phyloP scores from a whole-genome alignment of 2,329 filamentous ascomycete genomes.

The Albifimbria verrucaria region DNA sequence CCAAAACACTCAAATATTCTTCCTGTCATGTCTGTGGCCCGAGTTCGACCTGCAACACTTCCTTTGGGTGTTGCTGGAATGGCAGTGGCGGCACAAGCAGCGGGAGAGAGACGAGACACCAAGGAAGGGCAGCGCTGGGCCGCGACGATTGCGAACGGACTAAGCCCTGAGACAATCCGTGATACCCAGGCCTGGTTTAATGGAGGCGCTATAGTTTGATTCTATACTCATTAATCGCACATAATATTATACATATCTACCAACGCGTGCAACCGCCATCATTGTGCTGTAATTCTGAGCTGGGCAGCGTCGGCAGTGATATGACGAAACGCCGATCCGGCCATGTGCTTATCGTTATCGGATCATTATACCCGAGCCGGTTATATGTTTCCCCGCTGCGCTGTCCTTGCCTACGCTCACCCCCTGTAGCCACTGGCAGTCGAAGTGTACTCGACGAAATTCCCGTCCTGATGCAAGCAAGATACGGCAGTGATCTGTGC shows the following conservation, averaged over 20 bases:
- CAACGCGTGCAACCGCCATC: not conserved
- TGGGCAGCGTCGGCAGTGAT: not conserved
- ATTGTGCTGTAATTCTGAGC: not conserved
- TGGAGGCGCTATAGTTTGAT: not conserved
- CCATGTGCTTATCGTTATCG: not conserved
- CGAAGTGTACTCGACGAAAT: too few species aligned
- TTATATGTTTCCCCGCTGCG: too few species aligned
- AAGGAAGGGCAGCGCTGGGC: conserved; percentile 23
- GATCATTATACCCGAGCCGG: not conserved
- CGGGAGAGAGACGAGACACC: conserved; percentile 48
- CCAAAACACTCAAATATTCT: conserved; percentile 87
- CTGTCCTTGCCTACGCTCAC: too few species aligned
- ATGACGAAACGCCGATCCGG: not conserved
- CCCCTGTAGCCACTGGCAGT: too few species aligned
- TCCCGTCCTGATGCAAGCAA: not conserved
- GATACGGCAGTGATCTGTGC: not conserved
- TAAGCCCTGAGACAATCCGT: conserved; percentile 6
- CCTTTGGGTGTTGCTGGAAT: conserved; percentile 86
- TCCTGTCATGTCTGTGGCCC: conserved; percentile 89
- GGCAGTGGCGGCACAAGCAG: conserved; percentile 68
- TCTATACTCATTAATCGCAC: not conserved
- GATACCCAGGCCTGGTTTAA: too few species aligned
- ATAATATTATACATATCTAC: not conserved
- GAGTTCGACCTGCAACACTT: conserved; percentile 95
- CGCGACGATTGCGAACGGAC: conserved; percentile 19